Evolutionary conservation across 371 early-diverging fungal species (phyloP), one percentile per base, ranked within the genome.

Genomic region (Mortierella sp.): DNA sequence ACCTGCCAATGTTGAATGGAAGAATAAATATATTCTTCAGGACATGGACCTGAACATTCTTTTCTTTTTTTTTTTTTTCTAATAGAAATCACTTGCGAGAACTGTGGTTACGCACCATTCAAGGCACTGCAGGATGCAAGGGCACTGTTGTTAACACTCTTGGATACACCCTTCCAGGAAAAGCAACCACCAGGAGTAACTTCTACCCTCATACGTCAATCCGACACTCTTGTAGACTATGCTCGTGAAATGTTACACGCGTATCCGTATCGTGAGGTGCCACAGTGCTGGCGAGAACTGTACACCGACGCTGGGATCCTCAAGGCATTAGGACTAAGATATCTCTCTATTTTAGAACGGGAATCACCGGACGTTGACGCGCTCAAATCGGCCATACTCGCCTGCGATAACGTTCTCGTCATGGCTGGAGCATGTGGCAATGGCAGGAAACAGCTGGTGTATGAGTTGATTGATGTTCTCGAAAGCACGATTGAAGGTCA

Each of bases 391-490:
- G 71, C 87, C 0, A 86, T 90, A 16, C 45, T 67, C 21, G 76
- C 81, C 22, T 72, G 89, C 19, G 92, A 91, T 50, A 86, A 84
- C 24, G 88, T 86, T 2, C 70, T 86, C 22, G 75, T 90, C 13
- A 85, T 91, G 70, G 84, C 89, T 28, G 91, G 91, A 15, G 86
- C 88, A 15, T 86, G 88, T 1, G 90, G 90, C 1, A 57, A 68
- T 8, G 72, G 79, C 8, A 76, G 89, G 47, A 87, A 78, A 21
- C 68, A 61, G 8, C 16, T 77, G n/a, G 53, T 87, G 4, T 76
- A 86, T 13, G 66, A 83, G 9, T 41, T 72, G 6, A 76, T 88
- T 47, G 66, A 85, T 16, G 76, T 84, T n/a, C 55, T 75, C 13
- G 74, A 87, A 24, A 84, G 78, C 21, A 60, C n/a, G 19, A 68